Evolutionary conservation across 2,329 filamentous ascomycete species (phyloP), one percentile per base, ranked within the genome.

Genomic region (Colletotrichum falcatum): DNA sequence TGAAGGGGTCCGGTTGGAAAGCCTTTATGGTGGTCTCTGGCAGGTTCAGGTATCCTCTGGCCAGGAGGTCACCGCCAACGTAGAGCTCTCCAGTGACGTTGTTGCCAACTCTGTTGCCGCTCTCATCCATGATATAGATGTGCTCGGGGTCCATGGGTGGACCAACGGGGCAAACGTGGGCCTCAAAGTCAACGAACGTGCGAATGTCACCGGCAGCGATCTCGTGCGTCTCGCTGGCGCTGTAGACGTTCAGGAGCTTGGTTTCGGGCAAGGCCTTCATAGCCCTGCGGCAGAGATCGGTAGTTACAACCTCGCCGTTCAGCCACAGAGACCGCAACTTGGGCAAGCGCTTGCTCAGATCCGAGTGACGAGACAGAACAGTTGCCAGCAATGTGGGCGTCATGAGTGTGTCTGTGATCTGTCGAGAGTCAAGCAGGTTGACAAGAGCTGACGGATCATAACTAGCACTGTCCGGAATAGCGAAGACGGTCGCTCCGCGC

Each of bases 271-370:
- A 85, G 2, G 90, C 90, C 65, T 88, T 87, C 63, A 92, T 83
- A 2, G 89, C 90, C 49, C 92, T 88, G 33, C 89, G 88, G 39
- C 90, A 92, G 20, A 95, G 87, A 76, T 95, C 92, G 0, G 92
- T 92, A 0, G 92, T 93, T 62, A 95, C 92, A 1, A 95, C 93
- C 80, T 95, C 93, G 60, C 93, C 93, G 74, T 95, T 95, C 37
- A 95, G 84, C 92, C 92, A 95, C 37, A 95, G 80, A 0, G 91
- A 92, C 54, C 88, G 88, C 66, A 95, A 82, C 23, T 91, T 80
- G 9, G 91, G 90, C 11, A 95, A 84, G 51, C 88, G 86, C 33
- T 84, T 81, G 23, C 87, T 89, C 61, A 95, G 86, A 54, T 90
- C 85, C 9, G 91, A 84, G 77, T 94, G 90, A 53, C 92, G 87